Evolutionary conservation across 148 eudicot genomes (phyloP).

Genomic region (Pharnaceum exiguum): DNA sequence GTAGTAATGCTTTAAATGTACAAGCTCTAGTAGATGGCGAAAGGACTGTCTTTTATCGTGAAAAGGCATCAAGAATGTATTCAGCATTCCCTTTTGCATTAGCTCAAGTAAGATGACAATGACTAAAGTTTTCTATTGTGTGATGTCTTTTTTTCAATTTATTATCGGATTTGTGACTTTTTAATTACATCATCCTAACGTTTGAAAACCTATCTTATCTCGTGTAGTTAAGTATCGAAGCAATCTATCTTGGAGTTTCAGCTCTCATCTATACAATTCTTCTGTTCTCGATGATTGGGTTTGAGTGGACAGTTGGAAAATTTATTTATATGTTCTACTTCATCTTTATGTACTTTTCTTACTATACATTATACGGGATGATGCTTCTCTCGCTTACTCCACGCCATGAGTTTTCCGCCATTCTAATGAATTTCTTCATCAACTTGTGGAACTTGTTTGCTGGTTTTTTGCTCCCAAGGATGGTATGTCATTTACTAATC

Average conservation of each 20-base stretch:
- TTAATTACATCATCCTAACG: not conserved
- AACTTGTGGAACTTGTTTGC: slow-evolving; percentile 73
- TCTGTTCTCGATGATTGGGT: slow-evolving; percentile 69
- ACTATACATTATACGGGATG: slow-evolving; percentile 73
- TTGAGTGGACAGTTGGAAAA: slow-evolving; percentile 48
- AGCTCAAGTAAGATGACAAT: slow-evolving; percentile 49
- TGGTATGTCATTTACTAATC: slow-evolving; percentile 31
- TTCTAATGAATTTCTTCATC: slow-evolving; percentile 53
- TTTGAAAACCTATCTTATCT: not conserved
- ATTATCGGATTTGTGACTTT: no score
- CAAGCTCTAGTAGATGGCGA: slow-evolving; percentile 46
- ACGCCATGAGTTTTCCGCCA: slow-evolving; percentile 44
- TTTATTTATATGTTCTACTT: slow-evolving; percentile 60
- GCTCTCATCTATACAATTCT: slow-evolving; percentile 37
- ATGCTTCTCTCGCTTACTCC: slow-evolving; percentile 75
- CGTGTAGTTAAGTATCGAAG: slow-evolving; percentile 59
- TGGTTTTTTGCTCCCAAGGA: slow-evolving; percentile 60
- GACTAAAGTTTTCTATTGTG: not conserved
- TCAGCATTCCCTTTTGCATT: slow-evolving; percentile 65
- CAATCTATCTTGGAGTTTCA: slow-evolving; percentile 38
- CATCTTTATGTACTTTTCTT: slow-evolving; percentile 48
- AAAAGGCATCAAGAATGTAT: slow-evolving; percentile 74
- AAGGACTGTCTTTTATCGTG: slow-evolving; percentile 68
- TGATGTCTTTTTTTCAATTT: no score
- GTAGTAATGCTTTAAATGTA: slow-evolving; percentile 34